Evolutionary conservation across 352 stramenopile genomes (phyloP).

Genomic region (Thraustochytrium sp.): DNA sequence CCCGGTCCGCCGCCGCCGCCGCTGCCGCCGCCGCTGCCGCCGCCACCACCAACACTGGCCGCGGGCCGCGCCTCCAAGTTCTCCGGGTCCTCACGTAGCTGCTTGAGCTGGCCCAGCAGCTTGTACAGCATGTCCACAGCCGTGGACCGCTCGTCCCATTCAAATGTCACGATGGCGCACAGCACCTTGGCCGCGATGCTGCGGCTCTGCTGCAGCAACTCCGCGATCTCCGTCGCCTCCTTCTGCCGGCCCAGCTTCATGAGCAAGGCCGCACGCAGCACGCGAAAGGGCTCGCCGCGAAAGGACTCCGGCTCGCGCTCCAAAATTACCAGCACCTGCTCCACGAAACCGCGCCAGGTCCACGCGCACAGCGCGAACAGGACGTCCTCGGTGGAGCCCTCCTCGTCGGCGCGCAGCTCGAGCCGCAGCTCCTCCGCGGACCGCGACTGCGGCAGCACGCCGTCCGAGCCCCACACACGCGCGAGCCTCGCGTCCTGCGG

Average conservation of each 20-base stretch:
- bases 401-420: background rate
- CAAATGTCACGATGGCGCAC: slow-evolving; percentile 24
- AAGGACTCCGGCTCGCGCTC: background rate
- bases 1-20: background rate
- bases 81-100: background rate
- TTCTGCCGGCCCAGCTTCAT: slow-evolving; percentile 8
- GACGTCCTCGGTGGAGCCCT: background rate
- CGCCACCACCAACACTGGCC: background rate
- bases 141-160: slow-evolving; percentile 28
- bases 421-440: background rate
- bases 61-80: no score
- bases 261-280: slow-evolving; percentile 3
- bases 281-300: background rate
- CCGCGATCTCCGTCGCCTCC: slow-evolving; percentile 18
- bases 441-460: background rate
- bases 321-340: background rate
- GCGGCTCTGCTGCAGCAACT: slow-evolving; percentile 20
- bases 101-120: background rate
- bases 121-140: slow-evolving; percentile 38
- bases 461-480: background rate
- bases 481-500: slow-evolving; percentile 6
- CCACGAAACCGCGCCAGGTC: background rate
- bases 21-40: background rate
- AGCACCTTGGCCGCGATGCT: slow-evolving; percentile 23
- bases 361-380: slow-evolving; percentile 10